These are phyloP conservation scores for Cutaneotrichosporon sp. DNA, from an alignment of 1,284 basidiomycete genomes.

Conservation along the genomic window DNA sequence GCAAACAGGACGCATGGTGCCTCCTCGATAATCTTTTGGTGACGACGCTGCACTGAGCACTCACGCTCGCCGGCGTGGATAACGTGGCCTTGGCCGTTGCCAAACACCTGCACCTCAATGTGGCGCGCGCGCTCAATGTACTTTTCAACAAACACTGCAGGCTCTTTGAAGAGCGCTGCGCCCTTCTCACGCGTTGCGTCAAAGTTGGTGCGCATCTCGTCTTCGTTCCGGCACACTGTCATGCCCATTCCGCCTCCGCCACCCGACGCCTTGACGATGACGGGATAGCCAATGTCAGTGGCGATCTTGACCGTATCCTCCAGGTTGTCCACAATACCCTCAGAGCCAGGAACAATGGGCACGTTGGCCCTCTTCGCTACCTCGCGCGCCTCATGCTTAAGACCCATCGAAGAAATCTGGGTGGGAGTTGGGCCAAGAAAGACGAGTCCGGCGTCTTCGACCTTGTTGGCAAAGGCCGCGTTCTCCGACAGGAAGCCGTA, in stretches of 20 bases:
- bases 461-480: slow-evolving; percentile 54
- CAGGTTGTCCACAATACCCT: slow-evolving; percentile 64
- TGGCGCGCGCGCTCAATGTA: slow-evolving; percentile 95
- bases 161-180: slow-evolving; percentile 90
- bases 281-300: slow-evolving; percentile 87
- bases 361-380: slow-evolving; percentile 54
- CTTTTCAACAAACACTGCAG: slow-evolving; percentile 99
- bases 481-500: slow-evolving; percentile 65
- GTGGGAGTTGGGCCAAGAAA: slow-evolving; percentile 60
- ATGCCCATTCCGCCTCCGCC: slow-evolving; percentile 99
- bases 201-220: slow-evolving; percentile 74
- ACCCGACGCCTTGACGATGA: slow-evolving; percentile 99
- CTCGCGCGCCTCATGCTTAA: slow-evolving; percentile 59
- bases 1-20: slow-evolving; percentile 98
- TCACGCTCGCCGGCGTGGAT: slow-evolving; percentile 98
- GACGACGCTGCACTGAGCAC: slow-evolving; percentile 97
- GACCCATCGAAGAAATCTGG: slow-evolving; percentile 56
- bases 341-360: slow-evolving; percentile 58
- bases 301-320: slow-evolving; percentile 82
- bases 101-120: slow-evolving; percentile 95
- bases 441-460: slow-evolving; percentile 55
- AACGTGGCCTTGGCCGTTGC: slow-evolving; percentile 98
- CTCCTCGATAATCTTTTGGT: slow-evolving; percentile 99
- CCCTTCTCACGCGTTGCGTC: slow-evolving; percentile 92
- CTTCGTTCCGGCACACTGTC: slow-evolving; percentile 85